Percentiles rank a stretch among this genome's conserved stretches.
Evolutionary conservation across 768 basidiomycete species (phyloP).

Genomic region (Tephrocybe sp.): DNA sequence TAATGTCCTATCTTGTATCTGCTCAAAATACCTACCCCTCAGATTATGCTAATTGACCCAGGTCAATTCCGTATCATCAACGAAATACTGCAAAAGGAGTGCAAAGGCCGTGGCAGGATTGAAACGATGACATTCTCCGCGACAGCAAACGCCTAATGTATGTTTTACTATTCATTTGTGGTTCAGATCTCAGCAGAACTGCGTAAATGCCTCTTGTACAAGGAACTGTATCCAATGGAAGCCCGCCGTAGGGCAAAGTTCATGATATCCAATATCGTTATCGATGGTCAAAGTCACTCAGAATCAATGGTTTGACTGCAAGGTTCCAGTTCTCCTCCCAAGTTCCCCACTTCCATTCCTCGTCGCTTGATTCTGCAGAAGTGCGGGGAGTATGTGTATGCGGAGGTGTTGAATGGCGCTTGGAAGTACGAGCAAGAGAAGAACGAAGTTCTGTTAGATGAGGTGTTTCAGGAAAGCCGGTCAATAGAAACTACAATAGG

Average conservation of each 20-base stretch:
- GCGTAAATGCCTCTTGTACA: constrained; percentile 13
- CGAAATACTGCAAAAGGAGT: constrained; percentile 88
- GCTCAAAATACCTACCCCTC: constrained; percentile 4
- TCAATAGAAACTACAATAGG: constrained; percentile 57
- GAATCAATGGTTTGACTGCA: constrained; percentile 60
- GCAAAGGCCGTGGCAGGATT: constrained; percentile 82
- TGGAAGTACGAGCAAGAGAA: constrained; percentile 40
- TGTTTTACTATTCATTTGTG: too few relatives aligned
- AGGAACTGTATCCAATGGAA: too few relatives aligned
- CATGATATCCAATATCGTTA: too few relatives aligned
- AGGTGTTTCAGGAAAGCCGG: constrained; percentile 57
- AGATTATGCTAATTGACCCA: constrained; percentile 94
- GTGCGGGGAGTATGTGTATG: constrained; percentile 21
- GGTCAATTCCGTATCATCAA: constrained; percentile 87
- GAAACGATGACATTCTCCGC: constrained; percentile 82
- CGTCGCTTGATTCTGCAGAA: constrained; percentile 19
- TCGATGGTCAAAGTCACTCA: constrained; percentile 20
- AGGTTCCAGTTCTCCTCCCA: constrained; percentile 89
- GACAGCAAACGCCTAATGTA: constrained; percentile 36
- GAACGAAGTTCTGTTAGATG: constrained; percentile 51
- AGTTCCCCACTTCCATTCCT: constrained; percentile 59
- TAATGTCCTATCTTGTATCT: neutral
- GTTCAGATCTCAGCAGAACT: too few relatives aligned
- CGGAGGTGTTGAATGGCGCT: constrained; percentile 23
- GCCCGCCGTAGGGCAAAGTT: too few relatives aligned